Percentiles rank a stretch among this genome's conserved stretches.
phyloP scores from a whole-genome alignment of 2,329 filamentous ascomycete species.

The Pestalotiopsis sp. region DNA sequence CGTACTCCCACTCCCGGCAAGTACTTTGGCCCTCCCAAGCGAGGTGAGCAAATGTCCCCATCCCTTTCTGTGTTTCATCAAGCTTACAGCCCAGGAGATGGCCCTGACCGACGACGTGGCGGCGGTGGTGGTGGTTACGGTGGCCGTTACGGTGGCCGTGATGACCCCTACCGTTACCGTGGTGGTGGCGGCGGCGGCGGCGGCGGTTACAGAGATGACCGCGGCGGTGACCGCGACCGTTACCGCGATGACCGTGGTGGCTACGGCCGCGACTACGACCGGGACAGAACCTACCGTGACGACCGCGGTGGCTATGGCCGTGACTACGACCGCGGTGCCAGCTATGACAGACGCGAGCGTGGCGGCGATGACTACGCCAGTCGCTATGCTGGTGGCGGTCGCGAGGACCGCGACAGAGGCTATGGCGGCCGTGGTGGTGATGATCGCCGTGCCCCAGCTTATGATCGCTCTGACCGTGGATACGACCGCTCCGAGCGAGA shows the following conservation, averaged over 20 bases:
- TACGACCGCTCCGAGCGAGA: slow-evolving; percentile 50
- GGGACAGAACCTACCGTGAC: slow-evolving; percentile 33
- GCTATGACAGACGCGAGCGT: slow-evolving; percentile 36
- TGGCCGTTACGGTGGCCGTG: slow-evolving; percentile 42
- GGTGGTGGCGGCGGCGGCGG: slow-evolving; percentile 47
- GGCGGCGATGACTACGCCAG: slow-evolving; percentile 30
- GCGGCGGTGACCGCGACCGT: slow-evolving; percentile 40
- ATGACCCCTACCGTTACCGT: slow-evolving; percentile 60
- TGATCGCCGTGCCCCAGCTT: slow-evolving; percentile 34
- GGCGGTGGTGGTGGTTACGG: slow-evolving; percentile 55
- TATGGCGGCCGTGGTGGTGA: slow-evolving; percentile 21
- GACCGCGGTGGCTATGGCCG: slow-evolving; percentile 34
- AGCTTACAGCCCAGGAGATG: slow-evolving; percentile 34
- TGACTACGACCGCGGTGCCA: slow-evolving; percentile 39
- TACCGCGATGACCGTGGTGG: slow-evolving; percentile 38
- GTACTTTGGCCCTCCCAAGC: slow-evolving; percentile 98
- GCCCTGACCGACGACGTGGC: slow-evolving; percentile 56
- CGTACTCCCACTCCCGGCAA: slow-evolving; percentile 97
- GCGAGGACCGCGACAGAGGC: slow-evolving; percentile 10
- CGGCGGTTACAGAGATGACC: slow-evolving; percentile 31
- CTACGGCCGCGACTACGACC: slow-evolving; percentile 44
- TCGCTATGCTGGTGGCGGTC: slow-evolving; percentile 25
- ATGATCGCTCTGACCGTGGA: slow-evolving; percentile 46
- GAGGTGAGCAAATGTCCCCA: slow-evolving; percentile 65
- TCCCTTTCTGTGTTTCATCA: background rate